Conservation (phyloP, 192 early-diverging fungal genomes). For the Coemansia sp. region DNA sequence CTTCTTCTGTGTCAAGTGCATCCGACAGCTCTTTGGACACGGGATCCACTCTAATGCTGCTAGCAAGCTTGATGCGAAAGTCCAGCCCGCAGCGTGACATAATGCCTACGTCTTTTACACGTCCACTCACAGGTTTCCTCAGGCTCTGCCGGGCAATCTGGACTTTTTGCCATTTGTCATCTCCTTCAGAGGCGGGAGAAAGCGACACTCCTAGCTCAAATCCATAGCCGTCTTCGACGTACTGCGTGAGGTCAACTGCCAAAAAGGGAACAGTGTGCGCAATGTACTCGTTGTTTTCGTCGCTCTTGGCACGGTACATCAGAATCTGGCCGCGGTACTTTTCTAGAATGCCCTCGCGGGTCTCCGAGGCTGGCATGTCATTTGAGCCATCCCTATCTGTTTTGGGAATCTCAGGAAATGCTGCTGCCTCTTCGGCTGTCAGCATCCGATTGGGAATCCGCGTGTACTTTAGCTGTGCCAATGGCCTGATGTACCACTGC, state of each 20-base stretch:
- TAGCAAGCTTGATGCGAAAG: constrained; percentile 44
- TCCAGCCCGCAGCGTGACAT: constrained; percentile 46
- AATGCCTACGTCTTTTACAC: constrained; percentile 26
- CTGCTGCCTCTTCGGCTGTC: constrained; percentile 20
- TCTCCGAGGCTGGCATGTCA: not conserved
- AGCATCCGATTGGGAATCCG: constrained; percentile 21
- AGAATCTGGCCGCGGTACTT: constrained; percentile 34
- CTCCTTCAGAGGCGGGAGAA: constrained; percentile 17
- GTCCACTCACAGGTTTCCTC: constrained; percentile 22
- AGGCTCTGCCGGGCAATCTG: constrained; percentile 55
- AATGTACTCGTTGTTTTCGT: constrained; percentile 28
- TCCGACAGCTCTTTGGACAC: constrained; percentile 9
- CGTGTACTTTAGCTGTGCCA: constrained; percentile 26
- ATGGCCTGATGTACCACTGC: constrained; percentile 50
- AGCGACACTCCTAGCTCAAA: constrained; percentile 45
- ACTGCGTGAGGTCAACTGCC: constrained; percentile 34
- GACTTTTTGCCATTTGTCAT: constrained; percentile 46
- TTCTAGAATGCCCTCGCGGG: constrained; percentile 23
- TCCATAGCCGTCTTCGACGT: constrained; percentile 44
- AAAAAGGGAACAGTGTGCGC: constrained; percentile 29
- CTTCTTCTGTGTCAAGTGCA: constrained; percentile 1
- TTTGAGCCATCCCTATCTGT: not conserved
- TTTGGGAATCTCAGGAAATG: constrained; percentile 30
- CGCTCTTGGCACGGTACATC: constrained; percentile 14
- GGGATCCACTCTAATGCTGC: constrained; percentile 20